Evolutionary conservation across 2,329 filamentous ascomycete genomes (phyloP), one percentile per base, ranked within the genome.

Genomic region (Hypoxylon sp.): DNA sequence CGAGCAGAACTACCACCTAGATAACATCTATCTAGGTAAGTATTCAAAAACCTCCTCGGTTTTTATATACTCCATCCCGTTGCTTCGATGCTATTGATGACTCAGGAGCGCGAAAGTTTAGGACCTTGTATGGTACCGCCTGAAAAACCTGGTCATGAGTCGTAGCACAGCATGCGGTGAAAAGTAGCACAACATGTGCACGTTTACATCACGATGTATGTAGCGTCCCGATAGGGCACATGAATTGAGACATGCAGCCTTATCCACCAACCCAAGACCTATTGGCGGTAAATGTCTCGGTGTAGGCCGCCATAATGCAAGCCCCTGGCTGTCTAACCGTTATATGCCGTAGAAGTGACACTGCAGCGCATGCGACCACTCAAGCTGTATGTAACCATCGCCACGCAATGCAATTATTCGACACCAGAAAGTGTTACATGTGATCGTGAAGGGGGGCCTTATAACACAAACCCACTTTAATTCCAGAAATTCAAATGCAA

Each of bases 231-330:
- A 30, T 19, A 48, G 43, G 37, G 54, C n/a, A 29, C 27, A 56
- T 47, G 52, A 58, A 52, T 63, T 41, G 41, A 63, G 34, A 52
- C 52, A 53, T 41, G 43, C 25, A 2, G 43, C 21, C 19, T n/a
- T 19, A 41, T 32, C 39, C 47, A 25, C 37, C 19, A 23, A 16
- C 23, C 16, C 19, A 29, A 57, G 21, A 41, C 5, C 16, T 21
- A 41, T 43, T 25, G 41, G 14, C 16, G 46, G 27, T 5, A 16
- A 0, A 8, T 25, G 30, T 51, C 47, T 47, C 41, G 19, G 25
- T 30, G 47, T 5, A 37, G 60, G 21, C 16, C 52, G 12, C 30
- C 9, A 23, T 27, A 16, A 47, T 48, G 53, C 25, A 25, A 27
- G 53, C 12, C 39, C 48, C 54, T 41, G n/a, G 9, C 39, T 12